Percentiles rank a stretch among this genome's conserved stretches.
Evolutionary conservation across 371 early-diverging fungal species (phyloP).

Genomic region (Apophysomyces sp.): DNA sequence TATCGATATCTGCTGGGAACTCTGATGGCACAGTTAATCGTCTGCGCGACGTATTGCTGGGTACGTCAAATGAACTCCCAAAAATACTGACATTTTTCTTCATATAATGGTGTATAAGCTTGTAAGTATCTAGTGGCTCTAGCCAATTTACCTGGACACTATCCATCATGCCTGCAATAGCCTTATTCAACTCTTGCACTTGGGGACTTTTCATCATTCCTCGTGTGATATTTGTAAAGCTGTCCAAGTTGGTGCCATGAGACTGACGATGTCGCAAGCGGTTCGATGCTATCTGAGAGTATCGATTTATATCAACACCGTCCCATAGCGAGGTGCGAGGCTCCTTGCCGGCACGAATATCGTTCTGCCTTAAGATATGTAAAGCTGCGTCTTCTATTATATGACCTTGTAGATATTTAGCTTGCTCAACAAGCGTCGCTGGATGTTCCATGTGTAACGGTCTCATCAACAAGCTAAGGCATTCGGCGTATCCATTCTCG

Average conservation of each 20-base stretch:
- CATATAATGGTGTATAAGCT: not conserved
- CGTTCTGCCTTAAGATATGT: constrained; percentile 62
- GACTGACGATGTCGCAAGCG: constrained; percentile 22
- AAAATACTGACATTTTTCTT: constrained; percentile 50
- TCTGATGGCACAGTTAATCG: constrained; percentile 32
- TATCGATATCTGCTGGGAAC: constrained; percentile 39
- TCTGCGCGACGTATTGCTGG: constrained; percentile 8
- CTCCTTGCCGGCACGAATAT: constrained; percentile 49
- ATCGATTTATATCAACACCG: constrained; percentile 10
- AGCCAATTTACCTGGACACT: constrained; percentile 41
- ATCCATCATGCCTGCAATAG: constrained; percentile 60
- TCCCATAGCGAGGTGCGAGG: constrained; percentile 36
- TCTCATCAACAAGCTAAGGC: constrained; percentile 78
- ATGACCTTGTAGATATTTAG: constrained; percentile 56
- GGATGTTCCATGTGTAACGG: constrained; percentile 62
- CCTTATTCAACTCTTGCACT: constrained; percentile 59
- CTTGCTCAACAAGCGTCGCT: constrained; percentile 64
- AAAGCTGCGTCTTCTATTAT: constrained; percentile 50
- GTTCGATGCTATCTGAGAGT: not conserved
- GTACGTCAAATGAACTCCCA: constrained; percentile 19
- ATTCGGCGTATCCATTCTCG: constrained; percentile 71
- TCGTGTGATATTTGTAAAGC: constrained; percentile 36
- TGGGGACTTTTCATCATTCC: constrained; percentile 66
- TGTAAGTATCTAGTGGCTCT: not conserved
- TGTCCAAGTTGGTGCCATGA: constrained; percentile 24